Base-by-base conservation (phyloP, 495 filamentous ascomycete species). In the Halenospora varia region DNA sequence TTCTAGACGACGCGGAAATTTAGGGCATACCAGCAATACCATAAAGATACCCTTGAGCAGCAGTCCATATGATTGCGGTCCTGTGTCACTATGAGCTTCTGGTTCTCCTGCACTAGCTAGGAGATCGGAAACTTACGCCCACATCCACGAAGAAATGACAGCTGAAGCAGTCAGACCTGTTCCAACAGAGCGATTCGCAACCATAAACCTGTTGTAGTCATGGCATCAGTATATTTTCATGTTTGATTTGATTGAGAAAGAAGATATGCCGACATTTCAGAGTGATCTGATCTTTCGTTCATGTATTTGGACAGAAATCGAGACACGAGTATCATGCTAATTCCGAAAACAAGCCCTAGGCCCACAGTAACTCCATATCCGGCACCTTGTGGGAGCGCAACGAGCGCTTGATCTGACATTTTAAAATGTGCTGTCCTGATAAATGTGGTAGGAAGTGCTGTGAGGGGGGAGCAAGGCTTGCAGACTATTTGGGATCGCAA, bases 301-400 rank as follows among this genome's bases (percentile, higher is more conserved):
- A 35, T 35, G 13, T 6, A 35, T 13, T 35, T 35, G 6, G 4
- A 4, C 4, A 35, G 29, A 35, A 35, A 35, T 35, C 13, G 4
- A 13, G 29, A 6, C 13, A 35, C 29, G 6, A 88, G 91, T 66
- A 86, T 85, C 49, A 91, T 71, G 35, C 88, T 88, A 65, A 92
- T 91, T 17, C 88, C 77, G 65, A 88, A 88, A 65, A 88, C 91
- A 19, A 88, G 84, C 2, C 44, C 44, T 8, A 47, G 15, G 44
- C 44, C n/a, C 4, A 47, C n/a, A 22, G 17, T n/a, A 22, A 47
- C 20, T 4, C 44, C 44, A 47, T 47, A 47, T 4, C 44, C 44
- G 44, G 44, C 44, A 4, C 44, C 44, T n/a, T 47, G n/a, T 17
- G 44, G 76, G 66, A 9, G 70, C 83, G 61, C 67, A 91, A 88